These are phyloP conservation scores for Piper betle DNA, from an alignment of 164 flowering plant genomes.

Conservation along the genomic window DNA sequence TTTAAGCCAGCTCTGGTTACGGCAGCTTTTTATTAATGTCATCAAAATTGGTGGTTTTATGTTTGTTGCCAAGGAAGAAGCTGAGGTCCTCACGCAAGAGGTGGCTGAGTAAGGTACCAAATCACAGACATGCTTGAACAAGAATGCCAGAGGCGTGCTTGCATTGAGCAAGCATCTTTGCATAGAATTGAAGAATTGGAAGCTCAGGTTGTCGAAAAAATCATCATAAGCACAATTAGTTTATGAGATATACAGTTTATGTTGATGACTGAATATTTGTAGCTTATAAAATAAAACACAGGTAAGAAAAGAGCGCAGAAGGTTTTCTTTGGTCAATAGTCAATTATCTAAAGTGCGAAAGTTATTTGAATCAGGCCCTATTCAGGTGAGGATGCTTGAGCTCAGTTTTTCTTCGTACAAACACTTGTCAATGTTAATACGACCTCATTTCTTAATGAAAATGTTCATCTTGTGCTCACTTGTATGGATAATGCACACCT, in stretches of 20 bases:
- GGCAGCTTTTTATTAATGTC: neutral
- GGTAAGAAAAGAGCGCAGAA: constrained; percentile 34
- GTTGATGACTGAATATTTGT: neutral
- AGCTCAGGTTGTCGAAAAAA: constrained; percentile 39
- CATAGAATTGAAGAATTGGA: constrained; percentile 79
- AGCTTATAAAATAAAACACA: constrained; percentile 2
- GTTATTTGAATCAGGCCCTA: constrained; percentile 13
- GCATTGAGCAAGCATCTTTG: constrained; percentile 68
- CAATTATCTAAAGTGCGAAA: constrained; percentile 16
- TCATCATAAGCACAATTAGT: neutral
- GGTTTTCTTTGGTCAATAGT: constrained; percentile 13
- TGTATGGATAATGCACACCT: no score
- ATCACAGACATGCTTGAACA: constrained; percentile 67
- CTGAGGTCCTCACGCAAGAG: constrained; percentile 78
- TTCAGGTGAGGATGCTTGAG: constrained; percentile 2
- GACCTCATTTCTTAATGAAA: no score
- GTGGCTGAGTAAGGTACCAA: constrained; percentile 84
- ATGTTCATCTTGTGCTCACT: neutral
- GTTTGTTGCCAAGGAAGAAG: constrained; percentile 51
- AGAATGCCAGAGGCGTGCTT: constrained; percentile 72
- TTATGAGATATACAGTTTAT: neutral
- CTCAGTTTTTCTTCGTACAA: no score
- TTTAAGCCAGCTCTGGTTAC: neutral
- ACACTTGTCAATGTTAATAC: neutral
- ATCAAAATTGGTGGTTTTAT: neutral